Evolutionary conservation across 2,329 filamentous ascomycete species (phyloP).

Genomic region (Pseudogymnoascus sp.): DNA sequence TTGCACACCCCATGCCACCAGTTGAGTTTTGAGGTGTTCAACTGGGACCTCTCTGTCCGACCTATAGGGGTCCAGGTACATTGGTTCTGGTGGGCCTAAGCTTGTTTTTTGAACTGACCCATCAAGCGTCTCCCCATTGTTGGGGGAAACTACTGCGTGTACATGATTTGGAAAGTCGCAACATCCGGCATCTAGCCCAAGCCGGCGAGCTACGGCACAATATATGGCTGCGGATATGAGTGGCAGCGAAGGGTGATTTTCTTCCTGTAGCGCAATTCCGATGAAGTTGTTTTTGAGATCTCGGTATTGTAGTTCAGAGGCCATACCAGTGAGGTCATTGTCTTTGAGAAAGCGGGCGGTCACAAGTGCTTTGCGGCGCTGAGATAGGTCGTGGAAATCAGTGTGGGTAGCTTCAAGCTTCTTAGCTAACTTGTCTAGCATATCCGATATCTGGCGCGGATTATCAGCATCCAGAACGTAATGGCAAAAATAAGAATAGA

Average conservation of each 20-base stretch:
- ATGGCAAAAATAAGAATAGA: constrained; percentile 4
- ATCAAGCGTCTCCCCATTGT: constrained; percentile 54
- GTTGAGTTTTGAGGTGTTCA: constrained; percentile 49
- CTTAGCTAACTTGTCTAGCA: constrained; percentile 58
- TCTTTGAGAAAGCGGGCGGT: constrained; percentile 64
- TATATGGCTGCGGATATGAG: constrained; percentile 84
- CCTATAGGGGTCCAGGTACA: constrained; percentile 81
- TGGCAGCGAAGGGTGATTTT: constrained; percentile 72
- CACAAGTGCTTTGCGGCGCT: constrained; percentile 59
- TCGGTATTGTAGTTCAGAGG: constrained; percentile 62
- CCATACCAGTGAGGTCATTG: constrained; percentile 64
- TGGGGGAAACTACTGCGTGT: constrained; percentile 67
- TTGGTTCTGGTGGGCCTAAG: constrained; percentile 42
- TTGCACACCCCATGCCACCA: constrained; percentile 43
- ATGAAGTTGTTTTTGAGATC: constrained; percentile 83
- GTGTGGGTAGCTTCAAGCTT: constrained; percentile 49
- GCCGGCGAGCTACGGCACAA: constrained; percentile 66
- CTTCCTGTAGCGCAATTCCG: constrained; percentile 67
- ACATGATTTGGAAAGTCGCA: constrained; percentile 82
- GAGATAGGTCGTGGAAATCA: constrained; percentile 49
- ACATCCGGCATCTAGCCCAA: constrained; percentile 71
- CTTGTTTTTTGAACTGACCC: constrained; percentile 35
- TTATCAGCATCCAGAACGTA: constrained; percentile 8
- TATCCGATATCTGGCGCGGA: constrained; percentile 46
- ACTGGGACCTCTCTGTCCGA: constrained; percentile 60